These are phyloP conservation scores for Zymoseptoria crescenta DNA, from an alignment of 2,329 filamentous ascomycete species.

Conservation along the genomic window DNA sequence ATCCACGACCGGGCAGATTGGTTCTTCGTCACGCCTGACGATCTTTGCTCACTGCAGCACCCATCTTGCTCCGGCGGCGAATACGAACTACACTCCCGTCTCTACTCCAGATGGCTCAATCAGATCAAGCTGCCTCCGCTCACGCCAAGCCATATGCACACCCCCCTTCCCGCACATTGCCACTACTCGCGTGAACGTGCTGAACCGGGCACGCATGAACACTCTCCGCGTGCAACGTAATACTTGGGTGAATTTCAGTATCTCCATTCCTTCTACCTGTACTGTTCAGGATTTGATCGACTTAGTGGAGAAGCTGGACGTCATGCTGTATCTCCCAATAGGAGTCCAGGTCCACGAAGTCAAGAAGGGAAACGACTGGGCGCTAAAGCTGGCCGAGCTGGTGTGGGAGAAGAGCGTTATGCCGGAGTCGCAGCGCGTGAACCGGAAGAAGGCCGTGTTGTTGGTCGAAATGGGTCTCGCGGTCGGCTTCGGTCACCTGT, in stretches of 20 bases:
- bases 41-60: neutral
- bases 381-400: neutral
- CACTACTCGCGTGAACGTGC: neutral
- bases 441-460: neutral
- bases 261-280: neutral
- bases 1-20: neutral
- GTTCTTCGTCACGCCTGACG: neutral
- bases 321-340: neutral
- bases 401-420: neutral
- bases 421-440: neutral
- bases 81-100: neutral
- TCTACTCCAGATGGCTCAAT: neutral
- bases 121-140: neutral
- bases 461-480: neutral
- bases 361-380: neutral
- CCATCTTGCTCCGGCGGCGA: neutral
- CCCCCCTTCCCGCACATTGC: neutral
- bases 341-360: neutral
- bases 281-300: neutral
- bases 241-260: neutral
- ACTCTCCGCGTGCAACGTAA: neutral
- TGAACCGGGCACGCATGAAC: neutral
- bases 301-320: neutral
- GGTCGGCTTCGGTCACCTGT: neutral
- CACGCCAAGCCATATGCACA: neutral